Conservation (phyloP, 768 basidiomycete species). For the Phylloporus scabripes region DNA sequence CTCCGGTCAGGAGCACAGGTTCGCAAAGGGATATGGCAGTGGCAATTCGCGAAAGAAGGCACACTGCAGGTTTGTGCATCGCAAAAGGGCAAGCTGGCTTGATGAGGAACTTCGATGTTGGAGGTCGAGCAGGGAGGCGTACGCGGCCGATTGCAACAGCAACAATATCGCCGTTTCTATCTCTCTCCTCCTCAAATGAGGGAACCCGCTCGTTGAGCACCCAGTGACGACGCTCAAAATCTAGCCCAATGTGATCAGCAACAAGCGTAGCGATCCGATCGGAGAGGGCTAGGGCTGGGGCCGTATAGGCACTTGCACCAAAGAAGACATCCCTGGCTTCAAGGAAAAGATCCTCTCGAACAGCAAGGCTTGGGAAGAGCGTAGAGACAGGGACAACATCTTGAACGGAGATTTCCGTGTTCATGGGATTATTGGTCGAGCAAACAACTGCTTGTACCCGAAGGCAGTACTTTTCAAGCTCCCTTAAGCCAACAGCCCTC, state of each 20-base stretch:
- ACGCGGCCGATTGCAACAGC: slow-evolving; percentile 61
- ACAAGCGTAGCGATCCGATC: slow-evolving; percentile 49
- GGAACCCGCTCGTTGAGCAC: slow-evolving; percentile 62
- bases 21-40: slow-evolving; percentile 68
- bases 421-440: slow-evolving; percentile 39
- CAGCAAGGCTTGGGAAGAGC: slow-evolving; percentile 61
- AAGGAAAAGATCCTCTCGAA: slow-evolving; percentile 85
- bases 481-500: slow-evolving; percentile 66
- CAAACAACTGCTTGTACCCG: slow-evolving; percentile 64
- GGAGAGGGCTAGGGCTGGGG: slow-evolving; percentile 44
- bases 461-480: slow-evolving; percentile 78
- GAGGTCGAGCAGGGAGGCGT: slow-evolving; percentile 45
- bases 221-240: slow-evolving; percentile 66
- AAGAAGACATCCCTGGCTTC: slow-evolving; percentile 93
- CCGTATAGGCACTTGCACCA: slow-evolving; percentile 55
- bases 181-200: slow-evolving; percentile 60
- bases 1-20: slow-evolving; percentile 88
- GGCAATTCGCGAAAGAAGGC: slow-evolving; percentile 75
- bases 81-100: slow-evolving; percentile 64
- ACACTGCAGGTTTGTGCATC: slow-evolving; percentile 78
- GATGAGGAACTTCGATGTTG: slow-evolving; percentile 31
- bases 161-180: slow-evolving; percentile 54
- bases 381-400: slow-evolving; percentile 33
- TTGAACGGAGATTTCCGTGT: slow-evolving; percentile 26
- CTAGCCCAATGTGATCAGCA: slow-evolving; percentile 59